Base-by-base conservation (phyloP, 495 filamentous ascomycete genomes). In the Tuber brumale region DNA sequence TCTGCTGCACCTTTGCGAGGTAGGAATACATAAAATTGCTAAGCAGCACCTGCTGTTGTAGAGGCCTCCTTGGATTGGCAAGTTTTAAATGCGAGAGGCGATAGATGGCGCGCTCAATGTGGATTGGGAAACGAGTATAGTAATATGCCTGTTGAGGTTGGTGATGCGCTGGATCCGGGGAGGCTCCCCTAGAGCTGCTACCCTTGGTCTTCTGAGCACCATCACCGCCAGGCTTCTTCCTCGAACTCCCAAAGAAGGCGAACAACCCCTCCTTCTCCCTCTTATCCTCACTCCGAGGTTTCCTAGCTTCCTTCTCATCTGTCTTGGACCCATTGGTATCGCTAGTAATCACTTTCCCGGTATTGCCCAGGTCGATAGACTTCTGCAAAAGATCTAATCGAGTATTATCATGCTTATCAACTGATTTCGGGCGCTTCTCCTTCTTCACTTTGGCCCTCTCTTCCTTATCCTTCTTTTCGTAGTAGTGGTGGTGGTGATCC, bases 21-120 rank as follows among this genome's bases (percentile, higher is more conserved):
- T 99, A 99, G 44, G 93, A 95, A 86, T 99, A 99, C 95, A 99
- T 99, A 84, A 99, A 99, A 81, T 99, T 99, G 85, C 94, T 97
- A 80, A 99, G 90, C 72, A 99, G 87, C 39, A 99, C 95, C 83
- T 99, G 95, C 70, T 94, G 97, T 81, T 97, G 93, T 46, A 99
- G 85, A 61, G 94, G 92, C 43, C 95, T 91, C 18, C 95, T 90
- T 45, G 95, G 95, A 83, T 99, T 99, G 6, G 95, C 95, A 72
- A 99, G 91, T 84, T 99, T 99, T 85, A 98, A 94, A 84, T 99
- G 95, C 19, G 95, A 95, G 91, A 99, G 97, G 72, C 95, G 88
- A 83, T 99, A 99, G 75, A 99, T 99, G 45, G 95, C 96, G 70
- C 96, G 88, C 85, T 99, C 95, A 85, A 98, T 95, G 70, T 97